Conservation (phyloP, 306 rosid genomes). For the Carpinus viminea region DNA sequence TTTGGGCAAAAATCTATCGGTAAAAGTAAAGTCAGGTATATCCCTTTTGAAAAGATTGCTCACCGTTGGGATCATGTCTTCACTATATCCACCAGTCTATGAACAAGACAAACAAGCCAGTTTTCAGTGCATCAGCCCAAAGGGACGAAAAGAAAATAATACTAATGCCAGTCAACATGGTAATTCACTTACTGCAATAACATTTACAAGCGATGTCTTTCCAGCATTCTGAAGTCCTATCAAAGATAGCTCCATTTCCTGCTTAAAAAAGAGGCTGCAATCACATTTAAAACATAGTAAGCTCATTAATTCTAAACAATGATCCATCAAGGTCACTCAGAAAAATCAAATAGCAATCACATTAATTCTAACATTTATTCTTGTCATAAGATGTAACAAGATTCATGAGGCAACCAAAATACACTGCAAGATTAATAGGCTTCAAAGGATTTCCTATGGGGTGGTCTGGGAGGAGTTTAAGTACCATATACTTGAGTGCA, state of each 20-base stretch:
- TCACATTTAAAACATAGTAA: conserved; percentile 35
- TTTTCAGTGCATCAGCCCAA: conserved; percentile 24
- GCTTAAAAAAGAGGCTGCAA: conserved; percentile 94
- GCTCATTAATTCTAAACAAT: conserved; percentile 16
- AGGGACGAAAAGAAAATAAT: conserved; percentile 19
- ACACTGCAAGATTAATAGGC: neutral
- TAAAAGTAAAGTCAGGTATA: neutral
- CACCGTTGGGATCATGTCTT: conserved; percentile 96
- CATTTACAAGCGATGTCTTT: conserved; percentile 92
- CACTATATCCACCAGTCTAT: conserved; percentile 93
- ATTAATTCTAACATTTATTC: too few species aligned
- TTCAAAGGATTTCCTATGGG: neutral
- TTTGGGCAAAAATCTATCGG: neutral
- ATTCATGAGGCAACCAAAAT: conserved; percentile 8
- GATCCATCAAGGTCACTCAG: conserved; percentile 21
- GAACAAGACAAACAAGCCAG: conserved; percentile 18
- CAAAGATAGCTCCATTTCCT: conserved; percentile 92
- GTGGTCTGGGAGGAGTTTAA: neutral
- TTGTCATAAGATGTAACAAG: neutral
- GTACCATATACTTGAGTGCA: neutral
- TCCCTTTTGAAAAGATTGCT: conserved; percentile 29
- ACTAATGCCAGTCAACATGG: conserved; percentile 9
- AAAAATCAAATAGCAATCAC: neutral
- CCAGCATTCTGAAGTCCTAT: conserved; percentile 96
- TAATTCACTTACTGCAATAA: conserved; percentile 69